Percentiles rank a stretch among this genome's conserved stretches.
Conservation (phyloP, 768 basidiomycete species). For the Russula vinacea region DNA sequence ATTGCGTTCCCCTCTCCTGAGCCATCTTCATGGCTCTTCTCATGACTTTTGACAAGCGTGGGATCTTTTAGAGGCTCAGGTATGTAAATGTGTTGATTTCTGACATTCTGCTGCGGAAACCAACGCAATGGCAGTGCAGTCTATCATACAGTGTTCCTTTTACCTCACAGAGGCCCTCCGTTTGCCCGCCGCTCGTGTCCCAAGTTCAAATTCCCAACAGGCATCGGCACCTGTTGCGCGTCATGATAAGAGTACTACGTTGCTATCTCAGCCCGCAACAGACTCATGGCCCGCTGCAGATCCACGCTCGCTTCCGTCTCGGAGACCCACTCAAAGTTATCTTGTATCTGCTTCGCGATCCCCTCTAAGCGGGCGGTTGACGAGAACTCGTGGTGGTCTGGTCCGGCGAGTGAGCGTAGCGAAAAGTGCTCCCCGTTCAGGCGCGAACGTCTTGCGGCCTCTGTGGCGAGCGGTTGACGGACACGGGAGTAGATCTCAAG, state of each 20-base stretch:
- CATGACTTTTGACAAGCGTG: too few relatives aligned
- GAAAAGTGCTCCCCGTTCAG: slow-evolving; percentile 35
- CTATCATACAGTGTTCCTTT: not conserved
- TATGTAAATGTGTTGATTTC: too few relatives aligned
- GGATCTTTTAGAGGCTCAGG: too few relatives aligned
- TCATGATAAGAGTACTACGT: not conserved
- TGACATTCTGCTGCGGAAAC: too few relatives aligned
- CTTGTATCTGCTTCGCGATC: slow-evolving; percentile 5
- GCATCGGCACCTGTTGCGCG: too few relatives aligned
- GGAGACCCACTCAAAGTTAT: slow-evolving; percentile 22
- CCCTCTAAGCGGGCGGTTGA: not conserved
- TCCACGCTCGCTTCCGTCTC: slow-evolving; percentile 11
- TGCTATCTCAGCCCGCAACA: not conserved
- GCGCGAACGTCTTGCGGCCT: slow-evolving; percentile 32
- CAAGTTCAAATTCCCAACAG: not conserved
- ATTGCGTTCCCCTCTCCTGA: too few relatives aligned
- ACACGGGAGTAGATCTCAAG: slow-evolving; percentile 36
- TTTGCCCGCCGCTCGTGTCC: not conserved
- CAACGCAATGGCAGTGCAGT: too few relatives aligned
- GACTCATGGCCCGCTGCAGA: slow-evolving; percentile 2
- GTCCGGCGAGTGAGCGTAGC: slow-evolving; percentile 18
- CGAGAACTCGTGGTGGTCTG: not conserved
- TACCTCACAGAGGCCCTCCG: not conserved
- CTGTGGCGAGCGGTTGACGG: slow-evolving; percentile 35
- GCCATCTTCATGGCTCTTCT: too few relatives aligned